Base-by-base conservation (phyloP, 805 yeast genomes). In the Myxozyma mucilagina region DNA sequence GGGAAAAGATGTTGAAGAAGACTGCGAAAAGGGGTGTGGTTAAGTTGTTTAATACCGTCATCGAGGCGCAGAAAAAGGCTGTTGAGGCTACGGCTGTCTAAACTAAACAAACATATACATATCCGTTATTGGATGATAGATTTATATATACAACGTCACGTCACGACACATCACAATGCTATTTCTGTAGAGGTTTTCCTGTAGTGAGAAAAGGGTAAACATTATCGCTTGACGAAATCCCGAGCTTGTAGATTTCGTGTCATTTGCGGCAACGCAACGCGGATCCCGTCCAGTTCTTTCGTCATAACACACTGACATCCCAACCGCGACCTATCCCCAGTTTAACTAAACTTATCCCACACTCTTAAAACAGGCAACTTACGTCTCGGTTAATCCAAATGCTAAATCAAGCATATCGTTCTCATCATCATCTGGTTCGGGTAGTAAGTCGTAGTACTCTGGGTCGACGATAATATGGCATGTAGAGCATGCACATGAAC, bases 321-420 rank as follows among this genome's bases (percentile, higher is more conserved):
- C 68, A 94, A 79, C 73, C 99, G 83, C 29, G 97, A 90, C 1
- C 67, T 63, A 34, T 4, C 24, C 14, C 6, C 13, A n/a, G 45
- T 55, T 31, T 49, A 14, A 14, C 8, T 13, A 36, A 29, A 20
- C 24, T 24, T 35, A 18, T 20, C 41, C n/a, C 16, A 34, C 2
- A 52, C 18, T 35, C 18, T 42, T 29, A 32, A 20, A 4, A n/a
- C 5, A 14, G 8, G 38, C 29, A 10, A 60, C 67, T 14, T 54
- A 60, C 42, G 99, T 94, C 73, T 94, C 99, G 4, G 98, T 94
- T 49, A 94, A 82, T 0, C 99, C 99, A 72, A 94, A 94, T 0
- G 99, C 99, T 71, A 94, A 80, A 75, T 94, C 99, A 71, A 94
- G 80, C 99, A 94, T 94, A 75, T 94, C 99, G 72, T 94, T 93